phyloP scores from a whole-genome alignment of 352 stramenopile genomes.

The Phytophthora citricola region DNA sequence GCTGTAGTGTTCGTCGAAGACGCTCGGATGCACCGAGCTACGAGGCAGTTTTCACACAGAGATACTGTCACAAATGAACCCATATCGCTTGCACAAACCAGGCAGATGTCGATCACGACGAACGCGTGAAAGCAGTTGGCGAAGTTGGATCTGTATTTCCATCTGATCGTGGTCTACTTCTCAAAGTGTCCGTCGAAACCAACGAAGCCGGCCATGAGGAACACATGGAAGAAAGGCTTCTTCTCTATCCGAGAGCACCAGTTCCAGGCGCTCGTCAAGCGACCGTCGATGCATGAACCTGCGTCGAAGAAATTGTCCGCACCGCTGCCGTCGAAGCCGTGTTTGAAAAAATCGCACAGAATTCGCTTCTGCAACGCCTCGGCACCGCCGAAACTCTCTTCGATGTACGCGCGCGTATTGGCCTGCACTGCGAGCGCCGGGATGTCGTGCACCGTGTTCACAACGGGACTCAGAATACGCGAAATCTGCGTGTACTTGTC shows the following conservation, averaged over 20 bases:
- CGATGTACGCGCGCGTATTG: conserved; percentile 74
- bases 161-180: conserved; percentile 51
- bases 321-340: conserved; percentile 93
- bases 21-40: background rate
- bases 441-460: conserved; percentile 66
- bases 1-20: background rate
- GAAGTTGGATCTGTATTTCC: conserved; percentile 32
- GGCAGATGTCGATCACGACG: conserved; percentile 17
- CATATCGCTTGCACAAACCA: conserved; percentile 18
- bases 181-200: conserved; percentile 94
- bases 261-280: conserved; percentile 93
- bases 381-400: conserved; percentile 69
- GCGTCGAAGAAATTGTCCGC: conserved; percentile 89
- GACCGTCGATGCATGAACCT: conserved; percentile 92
- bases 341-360: conserved; percentile 93
- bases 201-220: conserved; percentile 92
- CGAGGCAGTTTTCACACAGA: conserved; percentile 5
- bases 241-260: conserved; percentile 93
- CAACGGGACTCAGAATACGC: conserved; percentile 69
- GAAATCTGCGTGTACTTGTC: conserved; percentile 96
- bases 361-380: conserved; percentile 83
- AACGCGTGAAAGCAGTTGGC: conserved; percentile 15
- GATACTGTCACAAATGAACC: conserved; percentile 20
- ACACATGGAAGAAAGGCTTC: conserved; percentile 92
- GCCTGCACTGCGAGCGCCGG: conserved; percentile 42